Percentiles rank a stretch among this genome's conserved stretches.
phyloP scores from a whole-genome alignment of 345 rosid species.

The Rhizophora mangle region DNA sequence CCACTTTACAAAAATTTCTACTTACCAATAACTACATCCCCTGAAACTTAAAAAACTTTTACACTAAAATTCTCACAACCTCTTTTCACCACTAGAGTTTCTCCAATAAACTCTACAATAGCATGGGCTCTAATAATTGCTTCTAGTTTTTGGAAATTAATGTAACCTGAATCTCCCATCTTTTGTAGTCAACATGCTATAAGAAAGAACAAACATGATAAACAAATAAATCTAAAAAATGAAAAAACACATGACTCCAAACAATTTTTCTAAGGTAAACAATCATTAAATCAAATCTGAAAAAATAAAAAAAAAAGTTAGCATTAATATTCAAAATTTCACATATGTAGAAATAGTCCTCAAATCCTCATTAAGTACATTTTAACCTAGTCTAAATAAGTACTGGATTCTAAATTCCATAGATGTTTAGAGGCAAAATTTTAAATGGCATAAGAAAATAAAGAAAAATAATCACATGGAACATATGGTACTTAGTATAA shows the following conservation, averaged over 20 bases:
- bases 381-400: neutral
- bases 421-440: too few relatives aligned
- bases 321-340: neutral
- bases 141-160: constrained; percentile 11
- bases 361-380: neutral
- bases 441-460: neutral
- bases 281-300: neutral
- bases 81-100: neutral
- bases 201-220: neutral
- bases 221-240: neutral
- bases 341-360: neutral
- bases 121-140: constrained; percentile 12
- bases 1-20: neutral
- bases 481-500: neutral
- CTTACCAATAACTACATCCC: constrained; percentile 1
- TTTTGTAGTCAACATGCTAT: constrained; percentile 3
- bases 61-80: too few relatives aligned
- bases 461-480: neutral
- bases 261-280: neutral
- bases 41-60: too few relatives aligned
- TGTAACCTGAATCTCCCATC: constrained; percentile 11
- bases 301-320: neutral
- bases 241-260: neutral
- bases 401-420: neutral
- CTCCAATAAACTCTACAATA: constrained; percentile 9